phyloP scores from a whole-genome alignment of 257 asterid genomes.

The Solanum bulbocastanum region DNA sequence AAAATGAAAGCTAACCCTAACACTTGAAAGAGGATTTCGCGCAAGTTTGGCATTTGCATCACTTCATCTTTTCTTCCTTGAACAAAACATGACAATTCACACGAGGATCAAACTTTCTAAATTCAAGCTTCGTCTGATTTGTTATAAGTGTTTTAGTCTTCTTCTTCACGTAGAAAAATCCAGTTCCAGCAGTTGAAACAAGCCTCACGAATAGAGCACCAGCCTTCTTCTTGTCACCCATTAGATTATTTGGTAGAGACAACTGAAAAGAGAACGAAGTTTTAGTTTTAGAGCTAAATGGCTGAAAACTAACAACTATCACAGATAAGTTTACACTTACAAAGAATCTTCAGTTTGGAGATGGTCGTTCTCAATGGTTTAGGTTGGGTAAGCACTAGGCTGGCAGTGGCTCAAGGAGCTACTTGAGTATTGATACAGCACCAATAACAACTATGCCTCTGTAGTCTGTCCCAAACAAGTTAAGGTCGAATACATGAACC shows the following conservation, averaged over 20 bases:
- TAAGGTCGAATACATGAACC: neutral
- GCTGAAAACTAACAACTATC: neutral
- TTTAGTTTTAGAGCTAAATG: neutral
- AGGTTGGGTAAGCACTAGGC: neutral
- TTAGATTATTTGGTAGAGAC: neutral
- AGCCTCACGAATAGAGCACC: neutral
- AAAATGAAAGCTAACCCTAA: neutral
- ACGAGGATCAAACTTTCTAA: conserved; percentile 1
- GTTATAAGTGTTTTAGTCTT: neutral
- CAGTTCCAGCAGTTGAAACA: neutral
- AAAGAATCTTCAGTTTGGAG: neutral
- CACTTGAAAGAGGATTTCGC: neutral
- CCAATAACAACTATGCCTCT: neutral
- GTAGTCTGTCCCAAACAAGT: neutral
- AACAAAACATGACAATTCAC: neutral
- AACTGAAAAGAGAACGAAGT: neutral
- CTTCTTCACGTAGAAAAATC: conserved; percentile 7
- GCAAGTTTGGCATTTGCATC: neutral
- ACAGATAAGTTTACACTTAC: neutral
- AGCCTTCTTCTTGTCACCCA: conserved; percentile 5
- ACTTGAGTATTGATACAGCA: neutral
- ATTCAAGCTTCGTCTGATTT: neutral
- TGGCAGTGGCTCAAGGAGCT: neutral
- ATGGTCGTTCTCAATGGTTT: neutral
- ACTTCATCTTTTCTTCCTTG: neutral